Conservation (phyloP, 2,329 filamentous ascomycete genomes). For the Lasiodiplodia citricola region DNA sequence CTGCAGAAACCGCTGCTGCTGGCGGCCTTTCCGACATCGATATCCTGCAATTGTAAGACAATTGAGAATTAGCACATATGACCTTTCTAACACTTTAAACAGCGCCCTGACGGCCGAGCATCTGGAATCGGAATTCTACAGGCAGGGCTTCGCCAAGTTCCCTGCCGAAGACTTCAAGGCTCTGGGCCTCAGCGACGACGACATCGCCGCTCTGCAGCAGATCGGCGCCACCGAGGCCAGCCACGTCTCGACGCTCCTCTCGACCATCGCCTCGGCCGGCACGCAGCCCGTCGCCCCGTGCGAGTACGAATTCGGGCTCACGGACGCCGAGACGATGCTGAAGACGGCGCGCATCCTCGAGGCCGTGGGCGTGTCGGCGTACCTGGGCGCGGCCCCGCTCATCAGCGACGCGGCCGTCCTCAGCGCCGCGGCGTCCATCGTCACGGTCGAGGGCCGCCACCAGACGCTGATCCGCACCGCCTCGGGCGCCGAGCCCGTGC, state of each 20-base stretch:
- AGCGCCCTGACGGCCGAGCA: constrained; percentile 76
- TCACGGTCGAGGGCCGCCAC: constrained; percentile 75
- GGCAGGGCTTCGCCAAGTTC: constrained; percentile 72
- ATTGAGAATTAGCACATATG: constrained; percentile 32
- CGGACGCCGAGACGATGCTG: constrained; percentile 68
- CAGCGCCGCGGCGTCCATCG: constrained; percentile 70
- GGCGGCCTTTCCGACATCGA: constrained; percentile 55
- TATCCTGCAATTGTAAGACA: constrained; percentile 59
- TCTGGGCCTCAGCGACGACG: constrained; percentile 60
- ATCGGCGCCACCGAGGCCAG: constrained; percentile 68
- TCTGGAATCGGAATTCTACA: constrained; percentile 75
- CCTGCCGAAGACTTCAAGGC: constrained; percentile 67
- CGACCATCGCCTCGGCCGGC: constrained; percentile 66
- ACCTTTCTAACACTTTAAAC: constrained; percentile 36
- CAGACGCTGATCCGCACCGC: constrained; percentile 73
- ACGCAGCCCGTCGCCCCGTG: constrained; percentile 71
- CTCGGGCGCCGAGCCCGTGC: constrained; percentile 63
- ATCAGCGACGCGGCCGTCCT: constrained; percentile 66
- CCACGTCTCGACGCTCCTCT: constrained; percentile 66
- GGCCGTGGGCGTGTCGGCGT: constrained; percentile 75
- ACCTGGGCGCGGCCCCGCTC: constrained; percentile 72
- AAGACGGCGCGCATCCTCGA: constrained; percentile 73
- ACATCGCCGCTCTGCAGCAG: constrained; percentile 65
- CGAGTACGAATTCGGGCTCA: constrained; percentile 73
- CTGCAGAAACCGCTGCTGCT: constrained; percentile 18